Evolutionary conservation across 371 early-diverging fungal species (phyloP), one percentile per base, ranked within the genome.

Genomic region (Actinomucor elegans): DNA sequence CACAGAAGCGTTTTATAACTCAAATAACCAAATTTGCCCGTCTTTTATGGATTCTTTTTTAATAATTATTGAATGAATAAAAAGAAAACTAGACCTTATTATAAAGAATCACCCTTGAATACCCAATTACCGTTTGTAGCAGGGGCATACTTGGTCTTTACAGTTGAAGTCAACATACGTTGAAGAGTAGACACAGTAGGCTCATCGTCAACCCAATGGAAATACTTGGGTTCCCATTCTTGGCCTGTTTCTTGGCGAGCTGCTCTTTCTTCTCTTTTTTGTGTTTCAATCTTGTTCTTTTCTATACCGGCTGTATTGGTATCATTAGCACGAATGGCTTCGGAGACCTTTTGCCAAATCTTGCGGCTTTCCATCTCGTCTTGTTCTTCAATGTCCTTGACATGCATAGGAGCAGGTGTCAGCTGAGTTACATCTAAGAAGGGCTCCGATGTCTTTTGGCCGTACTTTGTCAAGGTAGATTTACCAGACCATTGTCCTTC

Each of bases 271-370:
- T 73, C 77, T 21, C 91, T 77, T 58, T 90, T 88, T 20, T 77
- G 69, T 33, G 88, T 87, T 55, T 91, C 92, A 37, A 91, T 81
- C 41, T 68, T 82, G 21, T 81, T 67, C 70, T 91, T 91, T 51
- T 84, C 81, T 17, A 64, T 55, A 9, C 88, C 79, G 1, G 92
- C 92, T 0, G 74, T 68, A 12, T 67, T 74, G 48, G 80, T 87
- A 61, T 90, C 84, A 45, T 83, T 83, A 27, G 61, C 67, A 33
- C 71, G 76, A 51, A 92, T 81, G 1, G 90, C 90, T 2, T 86
- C 70, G 1, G 88, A 77, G 11, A 88, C 90, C 53, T 73, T 71
- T 51, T 78, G 67, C 92, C 92, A 91, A 14, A 92, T 72, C 17
- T 70, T 72, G 35, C 83, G 83, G 33, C 85, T 81, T 55, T 91